A percentile compares a stretch with the other conserved stretches of the same genome.
These are phyloP conservation scores for Xanthoconium purpureum DNA, from an alignment of 768 basidiomycete species.

Conservation along the genomic window DNA sequence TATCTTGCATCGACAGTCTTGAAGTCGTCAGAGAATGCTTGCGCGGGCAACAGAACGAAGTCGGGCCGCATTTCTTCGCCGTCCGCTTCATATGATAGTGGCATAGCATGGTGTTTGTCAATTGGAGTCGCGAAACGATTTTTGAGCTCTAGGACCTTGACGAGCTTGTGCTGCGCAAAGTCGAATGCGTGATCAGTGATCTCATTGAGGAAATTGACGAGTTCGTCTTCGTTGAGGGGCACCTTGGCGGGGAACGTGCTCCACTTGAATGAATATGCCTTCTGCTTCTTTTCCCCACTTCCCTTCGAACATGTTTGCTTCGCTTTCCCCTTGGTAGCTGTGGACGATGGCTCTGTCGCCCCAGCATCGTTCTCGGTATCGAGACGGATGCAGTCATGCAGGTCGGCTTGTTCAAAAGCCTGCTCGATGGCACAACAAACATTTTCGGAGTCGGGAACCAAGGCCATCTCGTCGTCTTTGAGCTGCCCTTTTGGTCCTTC, in stretches of 20 bases:
- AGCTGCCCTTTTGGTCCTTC: neutral
- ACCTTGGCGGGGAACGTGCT: neutral
- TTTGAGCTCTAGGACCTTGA: neutral
- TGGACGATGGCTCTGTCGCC: neutral
- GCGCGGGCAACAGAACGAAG: neutral
- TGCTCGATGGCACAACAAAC: neutral
- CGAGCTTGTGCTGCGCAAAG: neutral
- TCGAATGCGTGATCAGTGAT: conserved; percentile 1
- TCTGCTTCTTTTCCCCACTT: neutral
- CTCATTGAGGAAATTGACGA: conserved; percentile 2
- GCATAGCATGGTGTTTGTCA: neutral
- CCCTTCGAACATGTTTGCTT: neutral
- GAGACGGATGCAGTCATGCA: neutral
- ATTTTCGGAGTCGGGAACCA: neutral
- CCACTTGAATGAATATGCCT: conserved; percentile 4
- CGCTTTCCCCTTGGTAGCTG: neutral
- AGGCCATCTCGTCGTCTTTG: neutral
- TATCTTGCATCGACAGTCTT: neutral
- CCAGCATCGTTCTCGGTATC: neutral
- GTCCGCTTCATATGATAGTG: neutral
- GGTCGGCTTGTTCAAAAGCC: neutral
- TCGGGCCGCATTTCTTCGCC: neutral
- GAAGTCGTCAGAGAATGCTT: conserved; percentile 1
- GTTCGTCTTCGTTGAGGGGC: neutral
- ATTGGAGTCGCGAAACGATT: neutral